Evolutionary conservation across 176 grass and related monocot species (phyloP).

Genomic region (Triticum monococcum): DNA sequence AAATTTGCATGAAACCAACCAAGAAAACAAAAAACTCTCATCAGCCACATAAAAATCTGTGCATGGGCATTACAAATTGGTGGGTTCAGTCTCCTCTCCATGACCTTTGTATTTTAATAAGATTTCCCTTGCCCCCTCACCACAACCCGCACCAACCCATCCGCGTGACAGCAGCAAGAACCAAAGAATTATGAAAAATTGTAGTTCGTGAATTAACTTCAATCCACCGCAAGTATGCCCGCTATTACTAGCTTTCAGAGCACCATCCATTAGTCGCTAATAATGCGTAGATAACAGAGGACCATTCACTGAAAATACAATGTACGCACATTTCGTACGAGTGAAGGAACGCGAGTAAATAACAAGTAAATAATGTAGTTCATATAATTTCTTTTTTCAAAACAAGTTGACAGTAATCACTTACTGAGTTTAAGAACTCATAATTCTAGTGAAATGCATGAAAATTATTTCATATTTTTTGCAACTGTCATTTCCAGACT

Average conservation of each 20-base stretch:
- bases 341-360: not conserved
- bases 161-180: too few species aligned
- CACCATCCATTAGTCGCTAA: too few species aligned
- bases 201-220: too few species aligned
- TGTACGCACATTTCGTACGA: not conserved
- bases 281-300: too few species aligned
- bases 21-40: not conserved
- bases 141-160: too few species aligned
- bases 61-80: not conserved
- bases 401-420: not conserved
- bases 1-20: conserved; percentile 53
- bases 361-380: not conserved
- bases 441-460: conserved; percentile 19
- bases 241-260: too few species aligned
- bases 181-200: too few species aligned
- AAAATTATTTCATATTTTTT: not conserved
- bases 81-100: too few species aligned
- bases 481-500: not conserved
- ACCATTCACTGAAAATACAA: not conserved
- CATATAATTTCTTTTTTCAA: not conserved
- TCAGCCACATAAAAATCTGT: not conserved
- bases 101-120: too few species aligned
- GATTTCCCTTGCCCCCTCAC: too few species aligned
- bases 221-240: too few species aligned
- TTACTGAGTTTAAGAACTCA: not conserved